Base-by-base conservation (phyloP, 495 filamentous ascomycete genomes). In the Neurospora tetraspora region DNA sequence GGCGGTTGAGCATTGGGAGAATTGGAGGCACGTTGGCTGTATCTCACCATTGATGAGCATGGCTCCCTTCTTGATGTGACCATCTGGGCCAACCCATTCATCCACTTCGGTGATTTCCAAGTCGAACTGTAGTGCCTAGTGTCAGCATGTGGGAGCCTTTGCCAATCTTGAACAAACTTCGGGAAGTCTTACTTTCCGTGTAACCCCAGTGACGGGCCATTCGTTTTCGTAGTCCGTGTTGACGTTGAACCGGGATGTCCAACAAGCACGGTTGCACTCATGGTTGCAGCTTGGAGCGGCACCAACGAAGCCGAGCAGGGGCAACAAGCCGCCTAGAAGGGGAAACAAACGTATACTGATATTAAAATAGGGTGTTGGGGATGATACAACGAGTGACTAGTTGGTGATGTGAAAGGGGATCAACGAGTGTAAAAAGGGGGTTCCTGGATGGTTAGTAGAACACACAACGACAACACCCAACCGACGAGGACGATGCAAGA, bases 71-170 rank as follows among this genome's bases (percentile, higher is more conserved):
- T 47, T 72, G n/a, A 74, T 78, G 11, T 82, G 76, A 45, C 79
- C 77, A 73, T 85, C 84, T 1, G 85, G 83, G 18, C 73, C 78
- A 37, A 77, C n/a, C 10, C 65, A 70, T 73, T 79, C 14, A 42
- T 75, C 53, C 73, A 78, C 34, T 69, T 65, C 71, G 68, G 65
- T 72, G 12, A 61, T 61, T 47, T 71, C 43, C 5, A 81, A 53
- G 3, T 69, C 74, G 47, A 78, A 74, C 47, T 61, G 71, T 69
- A 71, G 73, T 79, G 78, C 65, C 18, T 11, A 8, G 23, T 39
- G 61, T 72, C 27, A 72, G 71, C 18, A 16, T 4, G 34, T 31
- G 8, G 31, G 1, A 7, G 14, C 5, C 18, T 11, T 34, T 18
- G 10, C 7, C 40, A 16, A n/a, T 12, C n/a, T 23, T 16, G 27